A percentile compares a stretch with the other conserved stretches of the same genome.
Evolutionary conservation across 2,329 filamentous ascomycete species (phyloP).

Genomic region (Exophiala aquamarina): DNA sequence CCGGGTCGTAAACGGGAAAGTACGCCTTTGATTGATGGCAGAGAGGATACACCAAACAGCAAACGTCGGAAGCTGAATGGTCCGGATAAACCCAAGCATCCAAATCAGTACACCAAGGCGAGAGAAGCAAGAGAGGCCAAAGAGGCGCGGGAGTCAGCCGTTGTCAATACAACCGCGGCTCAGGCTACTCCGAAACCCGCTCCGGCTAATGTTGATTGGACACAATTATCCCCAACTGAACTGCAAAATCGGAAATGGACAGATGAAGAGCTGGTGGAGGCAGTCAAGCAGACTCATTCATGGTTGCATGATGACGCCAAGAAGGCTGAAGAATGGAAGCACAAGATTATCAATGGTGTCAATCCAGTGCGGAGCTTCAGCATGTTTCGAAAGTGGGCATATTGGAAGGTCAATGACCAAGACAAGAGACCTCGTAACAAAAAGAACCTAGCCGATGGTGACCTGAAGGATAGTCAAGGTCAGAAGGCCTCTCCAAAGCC

Average conservation of each 20-base stretch:
- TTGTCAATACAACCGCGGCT: neutral
- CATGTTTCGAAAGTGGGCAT: slow-evolving; percentile 28
- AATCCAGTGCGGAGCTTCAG: slow-evolving; percentile 29
- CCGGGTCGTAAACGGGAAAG: slow-evolving; percentile 17
- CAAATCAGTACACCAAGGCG: slow-evolving; percentile 23
- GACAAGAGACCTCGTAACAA: slow-evolving; percentile 29
- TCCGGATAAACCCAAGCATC: slow-evolving; percentile 21
- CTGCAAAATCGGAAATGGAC: slow-evolving; percentile 25
- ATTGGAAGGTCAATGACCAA: slow-evolving; percentile 23
- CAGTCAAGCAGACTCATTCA: slow-evolving; percentile 23
- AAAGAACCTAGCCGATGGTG: slow-evolving; percentile 13
- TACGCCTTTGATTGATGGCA: slow-evolving; percentile 14
- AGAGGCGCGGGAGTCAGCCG: slow-evolving; percentile 1
- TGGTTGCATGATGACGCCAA: slow-evolving; percentile 25
- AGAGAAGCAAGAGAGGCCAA: slow-evolving; percentile 2
- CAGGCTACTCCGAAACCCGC: neutral
- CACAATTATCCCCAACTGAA: slow-evolving; percentile 13
- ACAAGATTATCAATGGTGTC: slow-evolving; percentile 25
- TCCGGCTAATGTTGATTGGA: slow-evolving; percentile 12
- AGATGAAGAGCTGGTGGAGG: slow-evolving; percentile 23
- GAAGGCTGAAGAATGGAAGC: slow-evolving; percentile 22
- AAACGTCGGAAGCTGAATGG: slow-evolving; percentile 25
- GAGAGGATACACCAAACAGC: slow-evolving; percentile 19
- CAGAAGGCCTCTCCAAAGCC: neutral
- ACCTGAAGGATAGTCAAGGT: slow-evolving; percentile 5